Percentiles rank a stretch among this genome's conserved stretches.
phyloP scores from a whole-genome alignment of 2,329 filamentous ascomycete genomes.

The Hypoxylon sp. region DNA sequence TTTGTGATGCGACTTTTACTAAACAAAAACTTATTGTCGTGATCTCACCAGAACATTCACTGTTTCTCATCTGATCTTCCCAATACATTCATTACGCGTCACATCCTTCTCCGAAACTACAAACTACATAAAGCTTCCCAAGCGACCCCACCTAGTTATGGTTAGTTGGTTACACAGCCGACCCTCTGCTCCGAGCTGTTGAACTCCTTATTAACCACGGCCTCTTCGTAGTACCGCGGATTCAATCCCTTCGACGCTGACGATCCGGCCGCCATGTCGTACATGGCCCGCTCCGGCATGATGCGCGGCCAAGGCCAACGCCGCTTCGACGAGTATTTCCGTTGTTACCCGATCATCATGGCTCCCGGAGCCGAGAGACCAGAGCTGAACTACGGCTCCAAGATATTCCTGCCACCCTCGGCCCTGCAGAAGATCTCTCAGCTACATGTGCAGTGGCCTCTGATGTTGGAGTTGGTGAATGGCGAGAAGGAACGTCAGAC shows the following conservation, averaged over 20 bases:
- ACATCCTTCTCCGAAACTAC: background rate
- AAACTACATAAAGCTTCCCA: constrained; percentile 12
- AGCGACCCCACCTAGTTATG: constrained; percentile 32
- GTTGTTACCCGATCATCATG: constrained; percentile 97
- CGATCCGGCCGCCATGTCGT: constrained; percentile 65
- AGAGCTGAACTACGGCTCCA: constrained; percentile 95
- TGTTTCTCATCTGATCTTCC: background rate
- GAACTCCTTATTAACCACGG: constrained; percentile 23
- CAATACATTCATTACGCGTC: background rate
- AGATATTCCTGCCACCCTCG: constrained; percentile 96
- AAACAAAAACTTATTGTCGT: constrained; percentile 2
- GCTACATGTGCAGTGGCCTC: constrained; percentile 95
- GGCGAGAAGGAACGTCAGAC: constrained; percentile 84
- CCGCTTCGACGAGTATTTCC: constrained; percentile 98
- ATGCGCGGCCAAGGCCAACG: constrained; percentile 69
- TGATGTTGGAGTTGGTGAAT: constrained; percentile 96
- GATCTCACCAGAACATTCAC: background rate
- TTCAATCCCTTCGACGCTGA: constrained; percentile 63
- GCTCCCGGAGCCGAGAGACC: constrained; percentile 89
- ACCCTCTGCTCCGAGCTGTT: constrained; percentile 8
- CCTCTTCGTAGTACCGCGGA: constrained; percentile 46
- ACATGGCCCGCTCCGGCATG: constrained; percentile 62
- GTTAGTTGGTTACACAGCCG: constrained; percentile 39
- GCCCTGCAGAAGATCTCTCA: constrained; percentile 97
- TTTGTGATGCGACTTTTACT: constrained; percentile 13